phyloP scores from a whole-genome alignment of 2,329 filamentous ascomycete genomes.

The Ophiostoma quercus region DNA sequence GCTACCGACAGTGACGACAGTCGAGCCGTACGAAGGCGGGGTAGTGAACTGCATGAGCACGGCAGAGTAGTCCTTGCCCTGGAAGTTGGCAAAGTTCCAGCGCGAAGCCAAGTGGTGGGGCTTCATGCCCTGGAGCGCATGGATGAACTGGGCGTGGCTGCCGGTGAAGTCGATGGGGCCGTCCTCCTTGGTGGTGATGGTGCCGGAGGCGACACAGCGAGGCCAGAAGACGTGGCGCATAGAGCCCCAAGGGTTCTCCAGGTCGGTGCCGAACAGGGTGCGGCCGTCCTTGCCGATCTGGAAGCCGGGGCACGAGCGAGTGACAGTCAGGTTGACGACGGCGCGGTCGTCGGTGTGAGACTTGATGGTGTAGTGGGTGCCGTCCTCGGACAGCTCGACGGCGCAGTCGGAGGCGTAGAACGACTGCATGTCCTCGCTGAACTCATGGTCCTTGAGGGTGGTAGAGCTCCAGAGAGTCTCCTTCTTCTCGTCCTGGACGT shows the following conservation, averaged over 20 bases:
- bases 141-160: conserved; percentile 72
- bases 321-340: conserved; percentile 81
- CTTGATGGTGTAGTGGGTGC: conserved; percentile 79
- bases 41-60: conserved; percentile 95
- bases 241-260: conserved; percentile 77
- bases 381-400: conserved; percentile 79
- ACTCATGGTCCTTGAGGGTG: conserved; percentile 70
- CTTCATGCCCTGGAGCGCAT: conserved; percentile 97
- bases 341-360: conserved; percentile 75
- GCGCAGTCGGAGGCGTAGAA: conserved; percentile 86
- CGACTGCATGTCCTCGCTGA: conserved; percentile 74
- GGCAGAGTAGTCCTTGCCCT: conserved; percentile 79
- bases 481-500: conserved; percentile 60
- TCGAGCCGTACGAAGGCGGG: conserved; percentile 84
- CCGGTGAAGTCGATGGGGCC: conserved; percentile 80
- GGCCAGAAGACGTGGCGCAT: conserved; percentile 97
- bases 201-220: conserved; percentile 73
- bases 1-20: conserved; percentile 74
- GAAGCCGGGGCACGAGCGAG: conserved; percentile 71
- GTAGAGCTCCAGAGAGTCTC: conserved; percentile 80
- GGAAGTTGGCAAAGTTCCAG: conserved; percentile 94
- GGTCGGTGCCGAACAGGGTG: conserved; percentile 80
- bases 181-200: conserved; percentile 73
- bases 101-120: conserved; percentile 87
- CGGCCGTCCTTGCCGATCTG: conserved; percentile 78